Conservation (phyloP, 345 rosid species). For the Aquilaria sinensis region DNA sequence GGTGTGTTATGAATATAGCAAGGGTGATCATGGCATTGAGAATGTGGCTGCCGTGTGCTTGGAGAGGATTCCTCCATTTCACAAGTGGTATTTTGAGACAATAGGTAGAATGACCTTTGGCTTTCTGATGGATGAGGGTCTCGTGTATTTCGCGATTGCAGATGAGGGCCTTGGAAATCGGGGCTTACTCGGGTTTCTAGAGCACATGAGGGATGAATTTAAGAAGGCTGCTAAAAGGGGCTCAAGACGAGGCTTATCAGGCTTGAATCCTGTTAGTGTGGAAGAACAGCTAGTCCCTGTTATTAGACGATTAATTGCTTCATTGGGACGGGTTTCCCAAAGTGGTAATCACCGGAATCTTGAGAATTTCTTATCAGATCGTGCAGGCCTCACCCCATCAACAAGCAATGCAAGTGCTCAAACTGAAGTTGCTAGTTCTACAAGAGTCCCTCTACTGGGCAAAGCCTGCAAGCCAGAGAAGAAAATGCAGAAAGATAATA, state of each 20-base stretch:
- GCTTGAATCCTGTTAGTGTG: slow-evolving; percentile 38
- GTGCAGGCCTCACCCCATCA: slow-evolving; percentile 33
- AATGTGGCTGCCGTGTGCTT: slow-evolving; percentile 48
- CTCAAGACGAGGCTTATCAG: slow-evolving; percentile 57
- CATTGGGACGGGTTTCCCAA: slow-evolving; percentile 51
- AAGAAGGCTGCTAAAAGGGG: slow-evolving; percentile 51
- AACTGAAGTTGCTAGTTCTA: slow-evolving; percentile 43
- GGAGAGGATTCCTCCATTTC: slow-evolving; percentile 62
- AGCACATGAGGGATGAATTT: slow-evolving; percentile 66
- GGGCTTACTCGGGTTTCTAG: slow-evolving; percentile 55
- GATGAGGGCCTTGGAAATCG: slow-evolving; percentile 46
- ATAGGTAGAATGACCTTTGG: slow-evolving; percentile 48
- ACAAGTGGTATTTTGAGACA: slow-evolving; percentile 82
- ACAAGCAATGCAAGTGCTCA: slow-evolving; percentile 37
- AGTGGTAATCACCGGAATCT: slow-evolving; percentile 31
- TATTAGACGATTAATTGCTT: slow-evolving; percentile 51
- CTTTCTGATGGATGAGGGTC: slow-evolving; percentile 61
- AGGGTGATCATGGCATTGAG: slow-evolving; percentile 53
- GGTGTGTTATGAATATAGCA: slow-evolving; percentile 43
- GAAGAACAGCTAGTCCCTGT: slow-evolving; percentile 71
- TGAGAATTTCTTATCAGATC: slow-evolving; percentile 22
- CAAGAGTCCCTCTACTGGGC: slow-evolving; percentile 72
- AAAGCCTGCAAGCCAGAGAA: slow-evolving; percentile 54
- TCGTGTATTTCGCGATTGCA: slow-evolving; percentile 58
- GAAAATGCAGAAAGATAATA: slow-evolving; percentile 66